These are phyloP conservation scores for Mycena polygramma DNA, from an alignment of 768 basidiomycete genomes.

Conservation along the genomic window DNA sequence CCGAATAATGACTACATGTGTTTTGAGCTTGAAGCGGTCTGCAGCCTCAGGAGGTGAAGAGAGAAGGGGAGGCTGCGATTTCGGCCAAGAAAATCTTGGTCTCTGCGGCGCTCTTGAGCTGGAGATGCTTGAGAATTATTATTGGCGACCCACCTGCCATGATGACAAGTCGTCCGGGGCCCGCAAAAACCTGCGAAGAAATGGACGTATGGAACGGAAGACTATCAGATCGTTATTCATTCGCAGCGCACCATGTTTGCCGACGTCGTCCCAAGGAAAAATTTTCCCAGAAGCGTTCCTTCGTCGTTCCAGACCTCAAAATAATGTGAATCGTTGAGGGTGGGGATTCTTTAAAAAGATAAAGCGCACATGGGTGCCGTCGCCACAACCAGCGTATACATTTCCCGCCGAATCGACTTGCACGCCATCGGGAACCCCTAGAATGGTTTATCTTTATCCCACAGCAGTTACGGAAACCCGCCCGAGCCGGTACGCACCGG, in stretches of 20 bases:
- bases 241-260: constrained; percentile 54
- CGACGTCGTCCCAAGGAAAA: constrained; percentile 63
- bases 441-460: too few species aligned
- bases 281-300: constrained; percentile 74
- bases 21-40: neutral
- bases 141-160: constrained; percentile 19
- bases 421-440: constrained; percentile 66
- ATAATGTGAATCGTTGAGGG: neutral
- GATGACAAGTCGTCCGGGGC: constrained; percentile 38
- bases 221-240: neutral
- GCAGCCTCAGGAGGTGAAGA: constrained; percentile 28
- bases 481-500: constrained; percentile 45
- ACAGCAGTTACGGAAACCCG: too few species aligned
- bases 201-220: too few species aligned
- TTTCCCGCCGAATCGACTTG: constrained; percentile 75
- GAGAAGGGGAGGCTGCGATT: constrained; percentile 35
- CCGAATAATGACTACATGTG: constrained; percentile 20
- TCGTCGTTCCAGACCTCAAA: constrained; percentile 64
- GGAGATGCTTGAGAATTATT: too few species aligned
- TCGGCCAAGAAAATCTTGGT: constrained; percentile 40
- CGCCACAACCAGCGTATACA: constrained; percentile 77
- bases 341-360: neutral
- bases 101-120: constrained; percentile 3
- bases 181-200: constrained; percentile 36
- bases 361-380: constrained; percentile 69